phyloP scores from a whole-genome alignment of 2,329 filamentous ascomycete species.

The Leptographium radiaticola region DNA sequence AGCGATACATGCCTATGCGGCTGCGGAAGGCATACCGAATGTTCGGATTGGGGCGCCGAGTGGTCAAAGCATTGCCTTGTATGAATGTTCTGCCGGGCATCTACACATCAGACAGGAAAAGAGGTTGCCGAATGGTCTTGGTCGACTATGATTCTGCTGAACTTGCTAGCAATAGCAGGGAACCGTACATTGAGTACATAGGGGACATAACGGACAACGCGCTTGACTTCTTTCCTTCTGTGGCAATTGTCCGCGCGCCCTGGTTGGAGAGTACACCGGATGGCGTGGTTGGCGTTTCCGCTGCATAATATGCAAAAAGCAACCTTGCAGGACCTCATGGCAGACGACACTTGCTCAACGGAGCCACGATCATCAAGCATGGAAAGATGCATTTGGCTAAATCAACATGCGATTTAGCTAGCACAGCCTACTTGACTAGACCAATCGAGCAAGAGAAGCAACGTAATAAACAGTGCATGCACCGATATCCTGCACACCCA shows the following conservation, averaged over 20 bases:
- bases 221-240: not conserved
- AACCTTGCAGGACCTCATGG: too few relatives aligned
- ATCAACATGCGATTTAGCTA: too few relatives aligned
- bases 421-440: too few relatives aligned
- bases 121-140: not conserved
- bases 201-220: not conserved
- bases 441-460: too few relatives aligned
- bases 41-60: not conserved
- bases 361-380: too few relatives aligned
- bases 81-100: not conserved
- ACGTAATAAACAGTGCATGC: too few relatives aligned
- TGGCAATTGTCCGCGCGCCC: not conserved
- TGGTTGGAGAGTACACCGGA: not conserved
- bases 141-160: not conserved
- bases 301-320: too few relatives aligned
- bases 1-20: not conserved
- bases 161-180: not conserved
- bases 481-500: too few relatives aligned
- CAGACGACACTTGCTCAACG: too few relatives aligned
- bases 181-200: not conserved
- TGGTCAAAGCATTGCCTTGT: not conserved
- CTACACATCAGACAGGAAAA: not conserved
- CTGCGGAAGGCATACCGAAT: not conserved
- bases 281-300: too few relatives aligned
- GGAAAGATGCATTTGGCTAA: too few relatives aligned